These are phyloP conservation scores for Colletotrichum godetiae DNA, from an alignment of 2,329 filamentous ascomycete species.

Conservation along the genomic window DNA sequence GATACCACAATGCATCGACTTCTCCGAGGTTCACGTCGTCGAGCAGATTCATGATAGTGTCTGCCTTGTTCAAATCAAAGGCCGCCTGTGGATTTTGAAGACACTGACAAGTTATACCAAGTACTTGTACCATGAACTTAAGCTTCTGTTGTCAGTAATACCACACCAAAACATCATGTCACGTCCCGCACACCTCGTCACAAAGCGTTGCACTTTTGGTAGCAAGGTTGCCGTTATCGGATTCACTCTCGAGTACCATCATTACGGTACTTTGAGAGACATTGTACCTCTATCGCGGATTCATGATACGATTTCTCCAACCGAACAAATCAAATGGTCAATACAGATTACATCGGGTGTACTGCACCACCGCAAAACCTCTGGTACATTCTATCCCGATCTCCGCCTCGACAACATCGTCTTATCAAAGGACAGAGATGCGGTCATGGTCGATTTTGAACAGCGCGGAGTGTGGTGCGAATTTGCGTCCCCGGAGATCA, in stretches of 20 bases:
- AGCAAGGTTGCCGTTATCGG: constrained; percentile 66
- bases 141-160: constrained; percentile 62
- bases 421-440: constrained; percentile 57
- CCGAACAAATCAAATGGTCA: constrained; percentile 64
- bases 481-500: constrained; percentile 70
- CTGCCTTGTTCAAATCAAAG: constrained; percentile 60
- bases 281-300: constrained; percentile 62
- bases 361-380: constrained; percentile 58
- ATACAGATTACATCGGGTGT: constrained; percentile 63
- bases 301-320: constrained; percentile 53
- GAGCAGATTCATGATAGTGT: constrained; percentile 70
- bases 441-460: constrained; percentile 71
- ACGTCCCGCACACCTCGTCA: constrained; percentile 64
- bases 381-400: constrained; percentile 66
- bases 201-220: constrained; percentile 66
- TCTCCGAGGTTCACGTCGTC: constrained; percentile 61
- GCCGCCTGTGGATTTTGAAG: constrained; percentile 65
- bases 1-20: constrained; percentile 60
- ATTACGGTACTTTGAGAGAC: constrained; percentile 66
- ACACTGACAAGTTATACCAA: constrained; percentile 67
- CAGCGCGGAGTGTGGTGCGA: constrained; percentile 73
- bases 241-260: constrained; percentile 66
- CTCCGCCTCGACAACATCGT: constrained; percentile 71
- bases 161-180: constrained; percentile 65
- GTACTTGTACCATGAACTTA: constrained; percentile 71